Percentiles rank a stretch among this genome's conserved stretches.
These are phyloP conservation scores for Trapa incisa DNA, from an alignment of 345 rosid species.

Conservation along the genomic window DNA sequence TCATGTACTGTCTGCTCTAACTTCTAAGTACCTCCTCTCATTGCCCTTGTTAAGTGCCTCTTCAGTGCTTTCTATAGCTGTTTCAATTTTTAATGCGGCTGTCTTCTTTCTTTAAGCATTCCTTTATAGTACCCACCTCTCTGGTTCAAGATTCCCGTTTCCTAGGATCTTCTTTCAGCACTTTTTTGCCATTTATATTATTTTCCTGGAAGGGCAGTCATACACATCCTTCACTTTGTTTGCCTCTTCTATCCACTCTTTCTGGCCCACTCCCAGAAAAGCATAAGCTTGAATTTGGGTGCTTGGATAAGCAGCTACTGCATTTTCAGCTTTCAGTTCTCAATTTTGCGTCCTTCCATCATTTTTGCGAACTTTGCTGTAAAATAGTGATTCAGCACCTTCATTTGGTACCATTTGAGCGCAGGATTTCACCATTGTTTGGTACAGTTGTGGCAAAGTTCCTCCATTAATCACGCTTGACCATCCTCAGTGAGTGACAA, in stretches of 20 bases:
- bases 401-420: background rate
- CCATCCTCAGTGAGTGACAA: background rate
- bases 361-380: background rate
- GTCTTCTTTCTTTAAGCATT: constrained; percentile 10
- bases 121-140: constrained; percentile 17
- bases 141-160: constrained; percentile 18
- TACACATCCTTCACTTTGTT: background rate
- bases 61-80: background rate
- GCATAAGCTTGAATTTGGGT: background rate
- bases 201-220: background rate
- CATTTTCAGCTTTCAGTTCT: background rate
- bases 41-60: background rate
- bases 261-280: background rate
- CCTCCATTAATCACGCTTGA: background rate
- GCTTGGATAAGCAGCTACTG: background rate
- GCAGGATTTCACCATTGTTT: constrained; percentile 4
- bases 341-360: background rate
- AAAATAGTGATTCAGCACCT: background rate
- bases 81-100: background rate
- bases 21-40: background rate
- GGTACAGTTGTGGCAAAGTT: constrained; percentile 7
- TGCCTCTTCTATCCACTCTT: background rate
- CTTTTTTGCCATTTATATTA: background rate
- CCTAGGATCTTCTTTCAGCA: constrained; percentile 12
- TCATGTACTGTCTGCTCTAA: background rate